A percentile compares a stretch with the other conserved stretches of the same genome.
These are phyloP conservation scores for Sonneratia alba DNA, from an alignment of 345 rosid species.

Conservation along the genomic window DNA sequence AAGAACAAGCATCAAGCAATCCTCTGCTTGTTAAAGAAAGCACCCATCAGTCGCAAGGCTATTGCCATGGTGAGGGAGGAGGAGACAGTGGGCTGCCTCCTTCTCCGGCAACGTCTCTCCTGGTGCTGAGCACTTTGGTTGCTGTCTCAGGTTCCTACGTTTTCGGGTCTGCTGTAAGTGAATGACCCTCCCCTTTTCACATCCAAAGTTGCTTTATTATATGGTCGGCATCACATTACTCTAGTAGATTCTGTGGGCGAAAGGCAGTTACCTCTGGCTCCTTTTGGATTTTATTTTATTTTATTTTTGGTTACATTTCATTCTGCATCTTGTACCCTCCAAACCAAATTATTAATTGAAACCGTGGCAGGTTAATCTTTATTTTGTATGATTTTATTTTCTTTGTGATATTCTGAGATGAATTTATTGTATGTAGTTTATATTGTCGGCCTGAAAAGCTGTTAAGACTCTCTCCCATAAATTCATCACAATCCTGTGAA, in stretches of 20 bases:
- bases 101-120: slow-evolving; percentile 16
- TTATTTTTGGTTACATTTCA: too few relatives aligned
- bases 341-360: too few relatives aligned
- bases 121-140: slow-evolving; percentile 24
- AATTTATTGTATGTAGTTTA: neutral
- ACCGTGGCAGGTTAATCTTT: too few relatives aligned
- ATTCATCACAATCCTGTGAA: too few relatives aligned
- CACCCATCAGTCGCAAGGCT: neutral
- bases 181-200: neutral
- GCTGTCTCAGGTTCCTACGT: slow-evolving; percentile 39
- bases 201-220: neutral
- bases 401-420: neutral
- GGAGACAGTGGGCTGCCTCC: slow-evolving; percentile 7
- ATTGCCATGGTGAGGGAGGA: neutral
- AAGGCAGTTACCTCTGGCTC: too few relatives aligned
- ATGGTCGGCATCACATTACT: neutral
- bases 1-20: slow-evolving; percentile 10
- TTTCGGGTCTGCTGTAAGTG: slow-evolving; percentile 45
- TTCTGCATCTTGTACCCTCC: too few relatives aligned
- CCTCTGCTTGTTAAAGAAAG: slow-evolving; percentile 19
- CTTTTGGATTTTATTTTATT: too few relatives aligned
- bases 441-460: neutral
- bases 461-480: too few relatives aligned
- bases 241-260: too few relatives aligned
- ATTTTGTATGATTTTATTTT: neutral